Evolutionary conservation across 306 rosid genomes (phyloP).

Genomic region (Corylus heterophylla): DNA sequence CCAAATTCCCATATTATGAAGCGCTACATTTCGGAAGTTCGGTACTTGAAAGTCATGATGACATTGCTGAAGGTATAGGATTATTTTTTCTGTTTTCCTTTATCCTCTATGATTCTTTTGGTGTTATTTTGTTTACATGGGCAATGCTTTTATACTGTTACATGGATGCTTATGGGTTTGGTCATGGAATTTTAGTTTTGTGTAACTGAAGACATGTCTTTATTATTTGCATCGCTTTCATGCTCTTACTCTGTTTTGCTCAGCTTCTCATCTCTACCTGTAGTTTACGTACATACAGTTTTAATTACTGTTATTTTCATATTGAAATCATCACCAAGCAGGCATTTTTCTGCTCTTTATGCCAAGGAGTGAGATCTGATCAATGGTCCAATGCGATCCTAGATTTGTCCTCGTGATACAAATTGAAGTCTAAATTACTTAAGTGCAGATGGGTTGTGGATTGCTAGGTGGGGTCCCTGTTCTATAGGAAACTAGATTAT

Average conservation of each 20-base stretch:
- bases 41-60: conserved; percentile 84
- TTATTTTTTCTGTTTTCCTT: conserved; percentile 6
- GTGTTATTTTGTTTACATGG: conserved; percentile 11
- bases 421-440: not conserved
- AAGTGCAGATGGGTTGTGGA: not conserved
- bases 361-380: not conserved
- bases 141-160: conserved; percentile 7
- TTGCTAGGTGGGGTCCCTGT: not conserved
- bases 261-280: not conserved
- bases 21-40: conserved; percentile 86
- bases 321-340: no score
- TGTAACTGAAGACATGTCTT: not conserved
- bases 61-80: conserved; percentile 73
- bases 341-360: not conserved
- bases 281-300: not conserved
- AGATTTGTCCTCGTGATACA: not conserved
- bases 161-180: conserved; percentile 8
- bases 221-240: not conserved
- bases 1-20: conserved; percentile 89
- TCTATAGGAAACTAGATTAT: not conserved
- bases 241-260: not conserved
- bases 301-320: not conserved
- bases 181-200: not conserved
- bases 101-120: conserved; percentile 1
- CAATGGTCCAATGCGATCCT: not conserved